These are phyloP conservation scores for Syncephalis plumigaleata DNA, from an alignment of 371 early-diverging fungal species.

Conservation along the genomic window DNA sequence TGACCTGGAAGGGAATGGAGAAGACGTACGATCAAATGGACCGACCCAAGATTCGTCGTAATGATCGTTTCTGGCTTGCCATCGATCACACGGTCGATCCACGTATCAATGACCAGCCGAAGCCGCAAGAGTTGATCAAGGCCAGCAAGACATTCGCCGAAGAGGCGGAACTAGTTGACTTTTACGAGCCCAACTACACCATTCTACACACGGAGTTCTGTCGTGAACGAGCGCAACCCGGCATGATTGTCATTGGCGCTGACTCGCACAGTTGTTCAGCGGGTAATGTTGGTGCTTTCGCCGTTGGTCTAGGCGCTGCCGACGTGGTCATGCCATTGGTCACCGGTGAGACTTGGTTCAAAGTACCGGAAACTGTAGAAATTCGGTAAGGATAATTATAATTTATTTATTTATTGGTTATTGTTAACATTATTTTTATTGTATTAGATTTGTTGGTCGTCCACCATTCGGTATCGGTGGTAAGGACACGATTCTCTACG, in stretches of 20 bases:
- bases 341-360: constrained; percentile 68
- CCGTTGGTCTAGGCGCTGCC: constrained; percentile 64
- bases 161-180: constrained; percentile 49
- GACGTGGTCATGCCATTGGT: constrained; percentile 69
- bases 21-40: constrained; percentile 63
- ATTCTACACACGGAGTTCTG: constrained; percentile 70
- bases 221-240: constrained; percentile 63
- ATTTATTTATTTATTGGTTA: too few relatives aligned
- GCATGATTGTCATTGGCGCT: constrained; percentile 59
- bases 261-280: constrained; percentile 70
- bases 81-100: constrained; percentile 67
- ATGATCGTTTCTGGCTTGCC: constrained; percentile 69
- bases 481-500: constrained; percentile 57
- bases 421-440: too few relatives aligned
- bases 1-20: constrained; percentile 75
- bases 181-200: constrained; percentile 54
- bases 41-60: constrained; percentile 47
- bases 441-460: constrained; percentile 29
- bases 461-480: constrained; percentile 65
- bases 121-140: constrained; percentile 42
- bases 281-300: constrained; percentile 55
- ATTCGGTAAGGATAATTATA: constrained; percentile 12
- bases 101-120: constrained; percentile 43
- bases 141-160: constrained; percentile 47
- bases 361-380: constrained; percentile 58